Evolutionary conservation across 2,329 filamentous ascomycete genomes (phyloP).

Genomic region (Hypomyces rosellus): DNA sequence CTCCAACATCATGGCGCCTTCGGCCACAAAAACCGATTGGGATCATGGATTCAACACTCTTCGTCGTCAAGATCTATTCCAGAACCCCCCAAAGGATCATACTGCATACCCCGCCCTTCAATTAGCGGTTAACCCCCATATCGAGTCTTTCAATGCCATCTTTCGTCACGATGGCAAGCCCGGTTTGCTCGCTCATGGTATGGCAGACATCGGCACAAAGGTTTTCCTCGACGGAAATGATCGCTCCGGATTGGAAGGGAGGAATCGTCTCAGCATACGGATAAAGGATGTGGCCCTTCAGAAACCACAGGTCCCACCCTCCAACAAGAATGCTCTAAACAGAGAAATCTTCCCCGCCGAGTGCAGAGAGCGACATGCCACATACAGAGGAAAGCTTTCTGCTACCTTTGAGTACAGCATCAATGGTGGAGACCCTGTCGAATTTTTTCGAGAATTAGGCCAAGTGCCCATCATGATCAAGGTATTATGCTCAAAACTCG

Average conservation of each 20-base stretch:
- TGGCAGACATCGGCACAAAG: conserved; percentile 87
- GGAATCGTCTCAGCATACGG: conserved; percentile 71
- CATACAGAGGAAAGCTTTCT: conserved; percentile 81
- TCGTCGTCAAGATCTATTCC: conserved; percentile 81
- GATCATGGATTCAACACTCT: conserved; percentile 79
- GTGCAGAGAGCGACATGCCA: conserved; percentile 86
- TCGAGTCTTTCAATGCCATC: conserved; percentile 91
- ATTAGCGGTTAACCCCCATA: conserved; percentile 81
- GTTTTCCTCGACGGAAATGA: conserved; percentile 78
- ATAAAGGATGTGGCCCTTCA: conserved; percentile 78
- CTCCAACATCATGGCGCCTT: conserved; percentile 44
- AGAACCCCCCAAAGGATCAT: conserved; percentile 78
- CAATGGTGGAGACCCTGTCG: conserved; percentile 78
- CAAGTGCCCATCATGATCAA: conserved; percentile 90
- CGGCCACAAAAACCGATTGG: conserved; percentile 65
- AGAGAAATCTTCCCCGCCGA: conserved; percentile 86
- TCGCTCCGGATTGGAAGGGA: conserved; percentile 47
- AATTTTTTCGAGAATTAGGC: conserved; percentile 79
- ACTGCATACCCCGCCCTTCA: conserved; percentile 84
- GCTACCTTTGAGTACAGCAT: conserved; percentile 79
- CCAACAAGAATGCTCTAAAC: conserved; percentile 78
- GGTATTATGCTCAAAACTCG: conserved; percentile 41
- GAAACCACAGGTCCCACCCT: conserved; percentile 69
- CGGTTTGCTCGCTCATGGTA: conserved; percentile 59
- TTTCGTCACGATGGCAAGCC: conserved; percentile 63